Conservation (phyloP, 257 asterid species). For the Nicotiana paniculata region DNA sequence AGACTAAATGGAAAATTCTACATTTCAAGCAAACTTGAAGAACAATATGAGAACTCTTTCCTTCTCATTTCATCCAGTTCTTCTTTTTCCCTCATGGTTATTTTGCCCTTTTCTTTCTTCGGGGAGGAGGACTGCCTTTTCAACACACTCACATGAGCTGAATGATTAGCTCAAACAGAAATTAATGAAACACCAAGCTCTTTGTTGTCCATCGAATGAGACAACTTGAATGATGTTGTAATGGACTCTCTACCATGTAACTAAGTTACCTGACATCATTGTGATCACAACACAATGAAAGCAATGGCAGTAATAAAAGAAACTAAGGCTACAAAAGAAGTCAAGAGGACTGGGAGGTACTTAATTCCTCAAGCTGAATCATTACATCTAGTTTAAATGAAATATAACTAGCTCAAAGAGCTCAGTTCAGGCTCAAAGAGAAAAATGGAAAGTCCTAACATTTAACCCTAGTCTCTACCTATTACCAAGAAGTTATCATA, state of each 20-base stretch:
- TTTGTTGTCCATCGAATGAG: neutral
- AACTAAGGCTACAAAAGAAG: too few species aligned
- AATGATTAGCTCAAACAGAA: neutral
- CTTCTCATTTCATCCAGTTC: neutral
- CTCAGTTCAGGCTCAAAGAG: too few species aligned
- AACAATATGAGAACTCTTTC: neutral
- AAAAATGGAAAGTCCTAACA: too few species aligned
- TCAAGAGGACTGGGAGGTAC: too few species aligned
- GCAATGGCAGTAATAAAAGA: neutral
- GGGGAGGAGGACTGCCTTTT: neutral
- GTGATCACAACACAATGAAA: too few species aligned
- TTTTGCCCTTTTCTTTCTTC: neutral
- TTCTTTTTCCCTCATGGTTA: neutral
- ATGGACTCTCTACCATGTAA: neutral
- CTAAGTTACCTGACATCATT: neutral
- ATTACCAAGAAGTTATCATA: too few species aligned
- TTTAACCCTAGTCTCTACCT: too few species aligned
- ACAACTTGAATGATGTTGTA: neutral
- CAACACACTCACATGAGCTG: neutral
- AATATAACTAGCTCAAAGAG: too few species aligned
- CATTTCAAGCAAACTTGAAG: neutral
- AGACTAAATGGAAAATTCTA: neutral
- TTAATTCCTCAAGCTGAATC: too few species aligned
- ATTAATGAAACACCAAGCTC: neutral
- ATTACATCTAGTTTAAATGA: too few species aligned